Base-by-base conservation (phyloP, 2,329 filamentous ascomycete genomes). In the Fusarium liriodendri region DNA sequence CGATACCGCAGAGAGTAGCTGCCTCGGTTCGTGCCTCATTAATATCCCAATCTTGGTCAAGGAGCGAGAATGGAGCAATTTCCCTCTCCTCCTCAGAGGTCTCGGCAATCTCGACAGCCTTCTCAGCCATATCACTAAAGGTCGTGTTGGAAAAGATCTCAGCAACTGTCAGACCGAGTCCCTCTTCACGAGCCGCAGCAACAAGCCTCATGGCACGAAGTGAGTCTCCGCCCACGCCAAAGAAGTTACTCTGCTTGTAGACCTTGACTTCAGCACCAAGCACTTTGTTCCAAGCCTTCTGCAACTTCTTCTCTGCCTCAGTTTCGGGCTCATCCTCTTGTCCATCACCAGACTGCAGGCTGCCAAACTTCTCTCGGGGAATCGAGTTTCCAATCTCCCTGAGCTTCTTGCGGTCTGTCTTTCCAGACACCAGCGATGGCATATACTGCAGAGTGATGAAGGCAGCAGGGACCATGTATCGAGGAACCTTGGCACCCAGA, bases 141-240 rank as follows among this genome's bases (percentile, higher is more conserved):
- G 10, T 58, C 5, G 35, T 58, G 33, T 58, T 38, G 33, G 35
- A 58, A 4, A 38, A 58, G 14, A 58, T 58, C 55, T 38, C 55
- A 14, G 35, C 55, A 38, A 38, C 35, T 2, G 33, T 38, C 16
- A 38, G 20, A 13, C 35, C 55, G 2, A 38, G 22, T 13, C 55
- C 33, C 55, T 58, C 47, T 20, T 80, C 81, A 61, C 85, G 81
- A 6, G 86, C 84, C 18, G 82, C 81, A 2, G 85, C 82, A 2
- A 87, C 85, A 5, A 89, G 81, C 62, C 81, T 85, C 87, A 89
- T 89, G 3, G 87, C 87, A n/a, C 83, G 81, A 2, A 89, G 80
- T 0, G 87, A 89, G 78, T 89, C 87, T 8, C 87, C 86, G 1
- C 86, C 87, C 1, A 88, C 80, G 1, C 80, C 80, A 74, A 88